These are phyloP conservation scores for Kodamaea lidongshanica DNA, from an alignment of 805 yeast species.

Conservation along the genomic window DNA sequence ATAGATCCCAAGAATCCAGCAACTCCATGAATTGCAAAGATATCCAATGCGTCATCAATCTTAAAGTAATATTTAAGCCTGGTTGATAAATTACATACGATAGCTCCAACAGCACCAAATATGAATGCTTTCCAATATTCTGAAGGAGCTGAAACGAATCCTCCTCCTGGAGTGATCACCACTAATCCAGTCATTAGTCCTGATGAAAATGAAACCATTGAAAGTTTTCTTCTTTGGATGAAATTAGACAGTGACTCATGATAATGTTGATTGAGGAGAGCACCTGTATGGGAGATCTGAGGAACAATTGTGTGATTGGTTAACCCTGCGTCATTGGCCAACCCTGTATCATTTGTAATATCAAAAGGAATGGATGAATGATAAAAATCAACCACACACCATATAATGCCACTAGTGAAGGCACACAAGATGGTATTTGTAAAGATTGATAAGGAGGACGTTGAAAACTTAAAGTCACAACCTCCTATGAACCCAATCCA, in stretches of 20 bases:
- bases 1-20: conserved; percentile 37
- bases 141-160: conserved; percentile 28
- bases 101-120: conserved; percentile 35
- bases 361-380: conserved; percentile 36
- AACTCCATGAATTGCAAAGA: conserved; percentile 40
- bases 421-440: conserved; percentile 31
- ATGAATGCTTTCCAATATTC: conserved; percentile 38
- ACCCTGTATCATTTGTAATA: neutral
- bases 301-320: conserved; percentile 2
- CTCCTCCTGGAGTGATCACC: conserved; percentile 40
- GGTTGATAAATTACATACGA: conserved; percentile 32
- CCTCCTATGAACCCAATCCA: conserved; percentile 41
- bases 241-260: conserved; percentile 14
- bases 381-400: conserved; percentile 35
- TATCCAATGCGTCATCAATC: conserved; percentile 40
- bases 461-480: conserved; percentile 36
- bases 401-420: conserved; percentile 28
- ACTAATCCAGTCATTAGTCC: conserved; percentile 39
- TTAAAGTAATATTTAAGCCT: conserved; percentile 32
- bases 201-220: conserved; percentile 34
- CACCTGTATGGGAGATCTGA: conserved; percentile 14
- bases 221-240: conserved; percentile 22
- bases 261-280: conserved; percentile 12
- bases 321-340: no score
- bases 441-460: conserved; percentile 25